Evolutionary conservation across 2,329 filamentous ascomycete species (phyloP).

Genomic region (Pyrenophora teres): DNA sequence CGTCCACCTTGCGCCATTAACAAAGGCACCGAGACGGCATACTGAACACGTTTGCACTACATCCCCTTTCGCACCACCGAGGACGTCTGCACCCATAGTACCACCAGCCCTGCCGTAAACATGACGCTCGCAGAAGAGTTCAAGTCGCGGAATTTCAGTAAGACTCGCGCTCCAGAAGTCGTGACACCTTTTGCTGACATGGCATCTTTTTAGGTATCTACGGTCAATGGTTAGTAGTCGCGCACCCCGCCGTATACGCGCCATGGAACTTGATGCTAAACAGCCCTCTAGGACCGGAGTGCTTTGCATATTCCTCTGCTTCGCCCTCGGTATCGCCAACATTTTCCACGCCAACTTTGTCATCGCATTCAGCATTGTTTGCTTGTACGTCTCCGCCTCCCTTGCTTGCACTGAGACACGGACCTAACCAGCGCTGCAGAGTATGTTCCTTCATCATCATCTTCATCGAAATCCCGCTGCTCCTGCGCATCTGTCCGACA

Average conservation of each 20-base stretch:
- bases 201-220: constrained; percentile 62
- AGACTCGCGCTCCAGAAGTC: constrained; percentile 33
- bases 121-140: constrained; percentile 68
- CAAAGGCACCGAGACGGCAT: constrained; percentile 21
- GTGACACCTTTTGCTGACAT: constrained; percentile 38
- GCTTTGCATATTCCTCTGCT: constrained; percentile 66
- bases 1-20: constrained; percentile 30
- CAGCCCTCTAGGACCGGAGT: constrained; percentile 56
- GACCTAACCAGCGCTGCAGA: constrained; percentile 36
- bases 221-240: constrained; percentile 66
- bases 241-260: not conserved
- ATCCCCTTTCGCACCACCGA: constrained; percentile 9
- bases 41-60: constrained; percentile 3
- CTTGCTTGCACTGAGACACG: not conserved
- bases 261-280: constrained; percentile 18
- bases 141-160: constrained; percentile 69
- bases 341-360: constrained; percentile 65
- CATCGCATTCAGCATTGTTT: constrained; percentile 63
- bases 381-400: constrained; percentile 48
- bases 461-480: constrained; percentile 78
- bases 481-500: constrained; percentile 96
- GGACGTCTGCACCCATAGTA: not conserved
- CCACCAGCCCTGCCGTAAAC: constrained; percentile 13
- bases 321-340: constrained; percentile 70
- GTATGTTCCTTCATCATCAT: constrained; percentile 56